Percentiles rank a stretch among this genome's conserved stretches.
These are phyloP conservation scores for Botryotinia narcissicola DNA, from an alignment of 2,329 filamentous ascomycete species.

Conservation along the genomic window DNA sequence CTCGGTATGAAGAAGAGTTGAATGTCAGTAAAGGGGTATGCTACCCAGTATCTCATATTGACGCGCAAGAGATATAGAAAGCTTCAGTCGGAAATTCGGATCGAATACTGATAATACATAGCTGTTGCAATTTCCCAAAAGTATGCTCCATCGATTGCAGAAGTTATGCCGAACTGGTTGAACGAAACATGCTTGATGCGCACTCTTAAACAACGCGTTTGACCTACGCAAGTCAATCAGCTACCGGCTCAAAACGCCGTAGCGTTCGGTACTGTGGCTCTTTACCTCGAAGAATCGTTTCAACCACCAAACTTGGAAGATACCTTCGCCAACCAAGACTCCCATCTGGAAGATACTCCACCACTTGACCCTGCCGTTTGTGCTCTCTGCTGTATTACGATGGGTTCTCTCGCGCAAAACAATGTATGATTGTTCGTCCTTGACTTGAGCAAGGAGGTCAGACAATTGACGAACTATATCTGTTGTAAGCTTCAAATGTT, in stretches of 20 bases:
- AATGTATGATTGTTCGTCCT: slow-evolving; percentile 98
- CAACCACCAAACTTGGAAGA: slow-evolving; percentile 99
- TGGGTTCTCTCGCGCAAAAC: slow-evolving; percentile 92
- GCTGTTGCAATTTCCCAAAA: slow-evolving; percentile 18
- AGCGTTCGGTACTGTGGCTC: slow-evolving; percentile 37
- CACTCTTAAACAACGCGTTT: slow-evolving; percentile 59
- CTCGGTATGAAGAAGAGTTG: background rate
- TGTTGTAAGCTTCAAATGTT: slow-evolving; percentile 9
- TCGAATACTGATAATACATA: slow-evolving; percentile 24
- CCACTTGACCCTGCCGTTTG: slow-evolving; percentile 97
- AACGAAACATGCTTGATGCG: slow-evolving; percentile 20
- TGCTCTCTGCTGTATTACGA: slow-evolving; percentile 98
- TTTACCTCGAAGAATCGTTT: slow-evolving; percentile 92
- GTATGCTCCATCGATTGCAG: slow-evolving; percentile 24
- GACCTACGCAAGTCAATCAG: slow-evolving; percentile 45
- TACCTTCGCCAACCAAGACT: slow-evolving; percentile 82
- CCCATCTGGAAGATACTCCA: slow-evolving; percentile 97
- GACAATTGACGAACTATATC: slow-evolving; percentile 72
- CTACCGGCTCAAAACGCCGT: slow-evolving; percentile 34
- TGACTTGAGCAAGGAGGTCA: slow-evolving; percentile 85
- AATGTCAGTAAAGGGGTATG: slow-evolving; percentile 2
- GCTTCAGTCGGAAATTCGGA: slow-evolving; percentile 7
- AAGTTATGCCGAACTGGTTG: slow-evolving; percentile 31
- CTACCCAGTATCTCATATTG: background rate
- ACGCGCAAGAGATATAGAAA: background rate